Percentiles rank a stretch among this genome's conserved stretches.
Evolutionary conservation across 2,329 filamentous ascomycete species (phyloP).

Genomic region (Claviceps sp.): DNA sequence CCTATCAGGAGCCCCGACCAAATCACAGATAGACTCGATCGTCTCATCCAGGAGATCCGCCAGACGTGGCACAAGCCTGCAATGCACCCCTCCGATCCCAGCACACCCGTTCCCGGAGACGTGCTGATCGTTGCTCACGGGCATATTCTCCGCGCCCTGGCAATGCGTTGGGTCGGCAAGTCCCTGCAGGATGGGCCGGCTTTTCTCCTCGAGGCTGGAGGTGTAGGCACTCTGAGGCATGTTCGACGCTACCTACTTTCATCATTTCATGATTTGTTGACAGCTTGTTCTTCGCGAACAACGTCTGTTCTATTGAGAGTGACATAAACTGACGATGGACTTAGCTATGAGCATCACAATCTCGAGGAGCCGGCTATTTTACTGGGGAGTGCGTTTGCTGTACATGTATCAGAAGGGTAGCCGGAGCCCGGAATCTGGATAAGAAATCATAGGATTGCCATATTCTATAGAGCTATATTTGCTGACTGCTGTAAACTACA

Average conservation of each 20-base stretch:
- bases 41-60: constrained; percentile 62
- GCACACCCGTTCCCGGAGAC: constrained; percentile 20
- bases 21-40: constrained; percentile 59
- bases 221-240: constrained; percentile 65
- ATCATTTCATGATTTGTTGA: no score
- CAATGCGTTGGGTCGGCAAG: constrained; percentile 72
- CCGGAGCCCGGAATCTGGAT: no score
- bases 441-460: no score
- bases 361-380: constrained; percentile 70
- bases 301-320: no score
- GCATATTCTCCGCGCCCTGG: constrained; percentile 77
- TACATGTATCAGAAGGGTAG: constrained; percentile 22
- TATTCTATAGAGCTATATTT: no score
- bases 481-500: no score
- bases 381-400: constrained; percentile 57
- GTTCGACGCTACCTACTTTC: not conserved
- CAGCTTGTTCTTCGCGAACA: no score
- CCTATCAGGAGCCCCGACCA: constrained; percentile 50
- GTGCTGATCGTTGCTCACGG: constrained; percentile 68
- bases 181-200: constrained; percentile 60
- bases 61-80: constrained; percentile 47
- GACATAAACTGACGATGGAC: not conserved
- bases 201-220: constrained; percentile 80
- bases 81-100: constrained; percentile 37
- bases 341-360: constrained; percentile 65